Evolutionary conservation across 2,329 filamentous ascomycete species (phyloP), one percentile per base, ranked within the genome.

Genomic region (Drechslerella dactyloides): DNA sequence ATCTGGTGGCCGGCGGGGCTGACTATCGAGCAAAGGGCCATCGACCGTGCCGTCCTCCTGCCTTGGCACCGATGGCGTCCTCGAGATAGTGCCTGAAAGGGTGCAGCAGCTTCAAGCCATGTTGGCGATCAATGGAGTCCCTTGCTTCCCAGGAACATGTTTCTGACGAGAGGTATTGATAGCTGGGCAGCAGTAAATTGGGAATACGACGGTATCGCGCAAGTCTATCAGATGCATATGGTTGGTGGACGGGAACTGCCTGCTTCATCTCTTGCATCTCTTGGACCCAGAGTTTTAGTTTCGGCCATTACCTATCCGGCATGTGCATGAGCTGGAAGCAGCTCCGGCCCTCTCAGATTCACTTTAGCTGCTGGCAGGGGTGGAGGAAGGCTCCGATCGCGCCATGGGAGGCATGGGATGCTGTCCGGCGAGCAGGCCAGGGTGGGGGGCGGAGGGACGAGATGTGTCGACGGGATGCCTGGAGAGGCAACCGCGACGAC

Each of bases 261-360:
- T 62, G 53, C 51, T 54, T 52, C 57, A 53, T 57, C 44, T 58
- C 46, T 30, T 58, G 44, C 46, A 40, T 33, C 27, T 3, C 35
- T 42, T 21, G 53, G 8, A 2, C 2, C 23, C 15, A 55, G 54
- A n/a, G n/a, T n/a, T n/a, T n/a, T n/a, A n/a, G n/a, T n/a, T n/a
- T 70, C 68, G 68, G 68, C 60, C 60, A 65, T 72, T 52, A 65
- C 68, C 68, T 72, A 72, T 72, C 60, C 55, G 68, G 68, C 60
- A 72, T 65, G 50, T 72, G 44, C 37, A 64, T 42, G 66, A 51
- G 42, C 48, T 53, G 50, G 51, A 44, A 64, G 60, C 68, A 72
- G 60, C 48, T 62, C 40, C 13, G 33, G 23, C 54, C 50, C 51
- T 44, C 8, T 33, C 27, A 33, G 27, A 33, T 33, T 8, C 27